Evolutionary conservation across 495 filamentous ascomycete genomes (phyloP).

Genomic region (Pyrenula aspistea): DNA sequence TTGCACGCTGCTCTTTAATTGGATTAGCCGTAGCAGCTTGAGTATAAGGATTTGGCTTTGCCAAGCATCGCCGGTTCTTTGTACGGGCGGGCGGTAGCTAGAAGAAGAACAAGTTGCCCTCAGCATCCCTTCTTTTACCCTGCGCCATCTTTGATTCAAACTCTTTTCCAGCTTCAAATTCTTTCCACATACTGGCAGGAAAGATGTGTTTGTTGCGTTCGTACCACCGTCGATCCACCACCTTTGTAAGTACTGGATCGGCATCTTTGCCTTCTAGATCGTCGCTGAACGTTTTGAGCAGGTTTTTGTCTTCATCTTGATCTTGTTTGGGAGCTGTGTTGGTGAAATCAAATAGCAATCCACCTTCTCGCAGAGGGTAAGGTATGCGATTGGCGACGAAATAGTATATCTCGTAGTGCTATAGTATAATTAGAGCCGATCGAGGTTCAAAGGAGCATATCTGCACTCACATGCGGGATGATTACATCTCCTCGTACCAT

Average conservation of each 20-base stretch:
- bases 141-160: constrained; percentile 58
- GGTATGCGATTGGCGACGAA: constrained; percentile 88
- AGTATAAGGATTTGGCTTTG: too few species aligned
- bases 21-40: too few species aligned
- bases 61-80: too few species aligned
- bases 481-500: constrained; percentile 86
- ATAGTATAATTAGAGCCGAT: constrained; percentile 11
- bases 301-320: constrained; percentile 17
- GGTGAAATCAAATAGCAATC: constrained; percentile 67
- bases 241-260: constrained; percentile 79
- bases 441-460: background rate
- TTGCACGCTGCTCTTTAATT: too few species aligned
- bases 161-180: constrained; percentile 82
- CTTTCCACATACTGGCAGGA: constrained; percentile 89
- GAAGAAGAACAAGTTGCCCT: constrained; percentile 92
- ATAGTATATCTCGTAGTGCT: constrained; percentile 96
- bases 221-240: constrained; percentile 94
- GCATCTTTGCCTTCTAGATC: constrained; percentile 65
- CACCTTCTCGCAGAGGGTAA: constrained; percentile 39
- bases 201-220: constrained; percentile 96
- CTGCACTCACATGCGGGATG: constrained; percentile 72
- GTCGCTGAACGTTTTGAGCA: constrained; percentile 25
- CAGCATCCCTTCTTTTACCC: constrained; percentile 55
- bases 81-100: too few species aligned
- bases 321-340: constrained; percentile 32